Conservation (phyloP, 2,329 filamentous ascomycete species). For the Cladosporium sp. region DNA sequence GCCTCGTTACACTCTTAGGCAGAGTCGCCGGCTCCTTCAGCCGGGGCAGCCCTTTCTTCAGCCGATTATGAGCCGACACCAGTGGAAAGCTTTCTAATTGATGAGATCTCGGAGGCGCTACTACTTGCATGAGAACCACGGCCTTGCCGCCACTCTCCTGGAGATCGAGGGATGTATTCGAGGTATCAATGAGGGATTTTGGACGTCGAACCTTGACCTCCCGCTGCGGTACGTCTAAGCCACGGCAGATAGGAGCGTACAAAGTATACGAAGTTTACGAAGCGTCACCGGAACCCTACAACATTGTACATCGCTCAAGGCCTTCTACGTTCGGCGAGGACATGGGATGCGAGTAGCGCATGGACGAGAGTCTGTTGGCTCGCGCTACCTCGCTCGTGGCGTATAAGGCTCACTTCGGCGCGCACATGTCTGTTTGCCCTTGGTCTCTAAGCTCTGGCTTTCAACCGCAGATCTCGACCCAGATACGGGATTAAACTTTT, state of each 20-base stretch:
- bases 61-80: conserved; percentile 9
- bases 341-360: background rate
- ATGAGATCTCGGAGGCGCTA: background rate
- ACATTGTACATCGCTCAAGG: background rate
- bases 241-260: background rate
- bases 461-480: conserved; percentile 13
- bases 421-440: background rate
- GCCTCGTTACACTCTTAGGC: background rate
- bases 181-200: background rate
- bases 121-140: background rate
- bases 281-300: background rate
- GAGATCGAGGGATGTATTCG: background rate
- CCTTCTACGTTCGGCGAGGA: background rate
- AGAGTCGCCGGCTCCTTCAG: background rate
- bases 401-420: background rate
- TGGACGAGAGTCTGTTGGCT: background rate
- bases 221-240: background rate
- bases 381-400: background rate
- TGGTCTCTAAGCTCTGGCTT: conserved; percentile 1
- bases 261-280: background rate
- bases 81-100: background rate
- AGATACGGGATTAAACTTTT: conserved; percentile 2
- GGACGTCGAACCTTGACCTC: background rate
- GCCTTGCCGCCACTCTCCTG: background rate
- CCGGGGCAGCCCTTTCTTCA: background rate